A percentile compares a stretch with the other conserved stretches of the same genome.
These are phyloP conservation scores for Mycosphaerelloides madeirae DNA, from an alignment of 2,329 filamentous ascomycete species.

Conservation along the genomic window DNA sequence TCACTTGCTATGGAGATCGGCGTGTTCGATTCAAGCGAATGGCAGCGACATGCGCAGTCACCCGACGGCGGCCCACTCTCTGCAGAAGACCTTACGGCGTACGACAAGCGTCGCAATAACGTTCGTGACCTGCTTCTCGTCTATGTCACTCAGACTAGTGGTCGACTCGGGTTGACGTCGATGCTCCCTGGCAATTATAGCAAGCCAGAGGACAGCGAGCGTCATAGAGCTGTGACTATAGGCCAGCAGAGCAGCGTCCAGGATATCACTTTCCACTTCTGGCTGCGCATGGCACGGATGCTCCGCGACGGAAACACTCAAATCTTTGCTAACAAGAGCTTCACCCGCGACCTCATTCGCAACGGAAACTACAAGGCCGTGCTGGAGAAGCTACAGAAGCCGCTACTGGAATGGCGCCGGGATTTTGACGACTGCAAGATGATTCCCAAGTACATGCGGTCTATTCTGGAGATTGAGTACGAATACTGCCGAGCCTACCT, in stretches of 20 bases:
- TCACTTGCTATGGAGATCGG: slow-evolving; percentile 89
- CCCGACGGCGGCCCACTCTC: slow-evolving; percentile 32
- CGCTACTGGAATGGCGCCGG: slow-evolving; percentile 71
- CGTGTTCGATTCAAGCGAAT: slow-evolving; percentile 84
- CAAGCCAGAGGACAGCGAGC: slow-evolving; percentile 33
- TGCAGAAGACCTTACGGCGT: slow-evolving; percentile 63
- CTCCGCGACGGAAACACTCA: slow-evolving; percentile 89
- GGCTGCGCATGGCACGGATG: slow-evolving; percentile 86
- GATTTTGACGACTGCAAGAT: slow-evolving; percentile 65
- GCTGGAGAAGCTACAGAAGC: slow-evolving; percentile 74
- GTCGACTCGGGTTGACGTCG: slow-evolving; percentile 83
- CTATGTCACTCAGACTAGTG: slow-evolving; percentile 90
- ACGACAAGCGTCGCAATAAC: slow-evolving; percentile 71
- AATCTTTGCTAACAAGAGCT: slow-evolving; percentile 79
- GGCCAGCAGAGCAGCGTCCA: slow-evolving; percentile 35
- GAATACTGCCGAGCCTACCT: slow-evolving; percentile 93
- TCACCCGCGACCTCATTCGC: slow-evolving; percentile 84
- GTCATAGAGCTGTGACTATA: slow-evolving; percentile 23
- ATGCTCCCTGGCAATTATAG: slow-evolving; percentile 65
- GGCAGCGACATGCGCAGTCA: slow-evolving; percentile 48
- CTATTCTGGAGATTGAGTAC: slow-evolving; percentile 89
- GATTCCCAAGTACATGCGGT: slow-evolving; percentile 57
- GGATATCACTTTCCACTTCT: slow-evolving; percentile 69
- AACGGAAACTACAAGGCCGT: slow-evolving; percentile 77
- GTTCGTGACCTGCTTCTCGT: slow-evolving; percentile 83